Percentiles rank a stretch among this genome's conserved stretches.
Evolutionary conservation across 139 green algal genomes (phyloP).

Genomic region (Astrephomene gubernaculifera): DNA sequence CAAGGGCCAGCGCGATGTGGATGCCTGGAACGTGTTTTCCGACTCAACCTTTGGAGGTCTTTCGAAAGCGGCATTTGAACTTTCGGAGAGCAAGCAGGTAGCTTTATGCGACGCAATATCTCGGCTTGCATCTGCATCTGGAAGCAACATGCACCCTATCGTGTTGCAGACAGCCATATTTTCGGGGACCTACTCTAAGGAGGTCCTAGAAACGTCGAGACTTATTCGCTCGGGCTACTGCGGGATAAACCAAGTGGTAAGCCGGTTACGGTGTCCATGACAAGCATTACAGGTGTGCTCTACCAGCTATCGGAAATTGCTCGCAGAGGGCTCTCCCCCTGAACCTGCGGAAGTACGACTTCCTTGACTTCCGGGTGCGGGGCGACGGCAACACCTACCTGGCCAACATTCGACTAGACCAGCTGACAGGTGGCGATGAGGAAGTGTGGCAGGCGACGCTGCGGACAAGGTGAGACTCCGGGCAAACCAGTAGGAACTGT

Average conservation of each 20-base stretch:
- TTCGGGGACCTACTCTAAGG: constrained; percentile 43
- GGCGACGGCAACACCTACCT: constrained; percentile 56
- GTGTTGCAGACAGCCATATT: constrained; percentile 48
- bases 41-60: constrained; percentile 51
- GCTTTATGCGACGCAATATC: no score
- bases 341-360: constrained; percentile 50
- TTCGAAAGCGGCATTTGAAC: constrained; percentile 31
- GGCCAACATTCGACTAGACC: constrained; percentile 48
- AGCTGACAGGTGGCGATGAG: constrained; percentile 56
- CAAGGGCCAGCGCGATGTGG: constrained; percentile 27
- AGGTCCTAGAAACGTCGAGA: constrained; percentile 5
- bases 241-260: constrained; percentile 56
- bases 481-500: no score
- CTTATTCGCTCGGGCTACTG: constrained; percentile 52
- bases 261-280: no score
- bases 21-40: constrained; percentile 46
- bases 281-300: no score
- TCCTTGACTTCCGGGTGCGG: constrained; percentile 44
- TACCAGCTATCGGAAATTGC: no score
- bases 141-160: neutral
- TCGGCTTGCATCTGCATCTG: neutral
- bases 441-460: constrained; percentile 57
- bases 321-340: neutral
- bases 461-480: constrained; percentile 15
- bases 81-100: constrained; percentile 30